phyloP scores from a whole-genome alignment of 768 basidiomycete species.

The Amanita molliuscula region DNA sequence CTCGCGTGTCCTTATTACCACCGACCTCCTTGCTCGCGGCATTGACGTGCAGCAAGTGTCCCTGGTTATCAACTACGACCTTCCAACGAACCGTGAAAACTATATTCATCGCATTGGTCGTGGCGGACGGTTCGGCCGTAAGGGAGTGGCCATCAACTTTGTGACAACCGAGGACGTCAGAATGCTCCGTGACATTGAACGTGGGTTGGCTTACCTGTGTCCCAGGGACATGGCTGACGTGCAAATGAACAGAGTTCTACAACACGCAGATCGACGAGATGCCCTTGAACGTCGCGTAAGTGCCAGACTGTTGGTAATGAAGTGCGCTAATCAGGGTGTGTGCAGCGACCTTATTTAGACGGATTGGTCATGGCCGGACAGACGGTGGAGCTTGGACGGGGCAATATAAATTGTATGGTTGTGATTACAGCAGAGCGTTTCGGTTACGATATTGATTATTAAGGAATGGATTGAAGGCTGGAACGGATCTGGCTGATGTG shows the following conservation, averaged over 20 bases:
- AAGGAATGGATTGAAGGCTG: too few relatives aligned
- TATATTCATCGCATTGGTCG: constrained; percentile 98
- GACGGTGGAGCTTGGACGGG: background rate
- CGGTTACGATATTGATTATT: background rate
- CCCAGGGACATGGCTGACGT: constrained; percentile 5
- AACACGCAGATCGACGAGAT: constrained; percentile 97
- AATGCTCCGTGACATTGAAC: constrained; percentile 92
- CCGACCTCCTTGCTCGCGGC: constrained; percentile 94
- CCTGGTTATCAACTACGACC: constrained; percentile 90
- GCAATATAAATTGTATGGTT: too few relatives aligned
- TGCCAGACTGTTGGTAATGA: background rate
- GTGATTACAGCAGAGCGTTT: background rate
- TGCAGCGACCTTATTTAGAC: constrained; percentile 73
- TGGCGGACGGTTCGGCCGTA: constrained; percentile 93
- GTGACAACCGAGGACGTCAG: constrained; percentile 90
- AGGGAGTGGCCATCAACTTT: constrained; percentile 96
- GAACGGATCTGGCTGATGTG: background rate
- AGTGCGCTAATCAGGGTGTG: constrained; percentile 5
- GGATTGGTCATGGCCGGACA: background rate
- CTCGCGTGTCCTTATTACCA: constrained; percentile 97
- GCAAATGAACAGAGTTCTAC: constrained; percentile 56
- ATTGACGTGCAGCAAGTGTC: constrained; percentile 98
- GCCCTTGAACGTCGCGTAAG: constrained; percentile 90
- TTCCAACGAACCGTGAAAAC: constrained; percentile 92
- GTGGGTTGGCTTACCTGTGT: constrained; percentile 36